Evolutionary conservation across 805 yeast species (phyloP).

Genomic region (Scheffersomyces coipomensis): DNA sequence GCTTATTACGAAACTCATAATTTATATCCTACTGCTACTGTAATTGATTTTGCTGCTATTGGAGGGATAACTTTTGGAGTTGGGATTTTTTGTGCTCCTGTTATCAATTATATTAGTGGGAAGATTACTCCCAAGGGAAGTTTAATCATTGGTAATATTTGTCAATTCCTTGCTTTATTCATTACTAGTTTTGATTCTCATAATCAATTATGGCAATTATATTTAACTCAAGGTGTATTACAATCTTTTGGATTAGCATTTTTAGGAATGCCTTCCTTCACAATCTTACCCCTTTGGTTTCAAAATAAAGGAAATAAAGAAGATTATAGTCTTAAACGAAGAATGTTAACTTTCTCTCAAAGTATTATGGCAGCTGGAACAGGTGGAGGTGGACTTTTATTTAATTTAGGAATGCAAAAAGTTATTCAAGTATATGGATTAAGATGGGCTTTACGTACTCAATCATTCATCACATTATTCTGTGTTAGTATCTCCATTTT

Average conservation of each 20-base stretch:
- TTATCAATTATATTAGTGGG: constrained; percentile 42
- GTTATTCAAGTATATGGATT: constrained; percentile 19
- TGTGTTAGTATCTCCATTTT: constrained; percentile 11
- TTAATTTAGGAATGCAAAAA: constrained; percentile 40
- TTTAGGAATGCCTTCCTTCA: constrained; percentile 53
- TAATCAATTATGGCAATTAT: constrained; percentile 57
- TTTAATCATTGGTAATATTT: constrained; percentile 42
- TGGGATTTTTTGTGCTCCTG: constrained; percentile 46
- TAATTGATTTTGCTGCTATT: constrained; percentile 56
- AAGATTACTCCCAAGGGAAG: constrained; percentile 31
- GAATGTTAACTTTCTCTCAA: constrained; percentile 34
- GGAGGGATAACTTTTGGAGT: constrained; percentile 61
- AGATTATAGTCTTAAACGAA: constrained; percentile 3
- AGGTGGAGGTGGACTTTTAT: constrained; percentile 46
- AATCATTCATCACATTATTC: constrained; percentile 26
- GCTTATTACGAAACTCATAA: constrained; percentile 49
- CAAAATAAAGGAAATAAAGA: background rate
- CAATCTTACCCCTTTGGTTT: constrained; percentile 56
- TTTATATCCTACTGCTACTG: constrained; percentile 49
- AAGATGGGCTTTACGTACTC: constrained; percentile 46
- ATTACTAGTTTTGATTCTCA: constrained; percentile 51
- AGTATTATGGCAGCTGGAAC: constrained; percentile 44
- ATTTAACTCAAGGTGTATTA: constrained; percentile 60
- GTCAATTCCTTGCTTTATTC: constrained; percentile 51
- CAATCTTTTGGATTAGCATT: constrained; percentile 57